A percentile compares a stretch with the other conserved stretches of the same genome.
These are phyloP conservation scores for Pichia kudriavzevii DNA, from an alignment of 1,139 yeast species.

Conservation along the genomic window DNA sequence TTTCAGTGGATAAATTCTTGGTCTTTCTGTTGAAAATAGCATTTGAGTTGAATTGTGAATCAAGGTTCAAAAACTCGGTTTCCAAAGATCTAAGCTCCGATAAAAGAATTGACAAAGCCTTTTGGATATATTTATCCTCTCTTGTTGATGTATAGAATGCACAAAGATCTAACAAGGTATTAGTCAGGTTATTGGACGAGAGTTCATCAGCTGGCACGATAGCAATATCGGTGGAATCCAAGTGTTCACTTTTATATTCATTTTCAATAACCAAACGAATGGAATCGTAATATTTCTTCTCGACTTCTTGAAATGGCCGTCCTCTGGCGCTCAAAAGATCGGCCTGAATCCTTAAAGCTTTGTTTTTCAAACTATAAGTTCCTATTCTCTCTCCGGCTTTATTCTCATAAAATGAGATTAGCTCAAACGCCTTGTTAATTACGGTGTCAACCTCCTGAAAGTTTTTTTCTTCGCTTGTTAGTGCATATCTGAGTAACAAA, in stretches of 20 bases:
- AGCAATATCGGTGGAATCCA: constrained; percentile 14
- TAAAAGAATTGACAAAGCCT: constrained; percentile 22
- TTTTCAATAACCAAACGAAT: constrained; percentile 19
- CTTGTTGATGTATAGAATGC: constrained; percentile 23
- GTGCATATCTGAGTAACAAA: constrained; percentile 26
- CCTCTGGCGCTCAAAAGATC: constrained; percentile 16
- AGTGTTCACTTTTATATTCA: constrained; percentile 16
- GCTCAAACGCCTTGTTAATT: constrained; percentile 18
- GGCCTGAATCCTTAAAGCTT: constrained; percentile 26
- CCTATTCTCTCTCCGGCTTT: constrained; percentile 15
- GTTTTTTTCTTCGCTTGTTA: constrained; percentile 21
- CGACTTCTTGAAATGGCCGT: constrained; percentile 16
- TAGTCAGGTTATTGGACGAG: constrained; percentile 20
- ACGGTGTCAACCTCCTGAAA: constrained; percentile 12
- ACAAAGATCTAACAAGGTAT: constrained; percentile 25
- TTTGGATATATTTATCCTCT: constrained; percentile 15
- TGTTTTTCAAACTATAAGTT: constrained; percentile 23
- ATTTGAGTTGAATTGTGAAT: constrained; percentile 14
- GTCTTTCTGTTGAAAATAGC: constrained; percentile 14
- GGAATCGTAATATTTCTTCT: constrained; percentile 18
- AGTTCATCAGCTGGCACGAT: constrained; percentile 20
- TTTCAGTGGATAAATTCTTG: constrained; percentile 11
- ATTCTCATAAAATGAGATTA: constrained; percentile 18
- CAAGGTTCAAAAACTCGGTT: constrained; percentile 18
- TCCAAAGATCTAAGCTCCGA: constrained; percentile 26